Evolutionary conservation across 2,329 filamentous ascomycete species (phyloP).

Genomic region (Sarocladiaceae sp.): DNA sequence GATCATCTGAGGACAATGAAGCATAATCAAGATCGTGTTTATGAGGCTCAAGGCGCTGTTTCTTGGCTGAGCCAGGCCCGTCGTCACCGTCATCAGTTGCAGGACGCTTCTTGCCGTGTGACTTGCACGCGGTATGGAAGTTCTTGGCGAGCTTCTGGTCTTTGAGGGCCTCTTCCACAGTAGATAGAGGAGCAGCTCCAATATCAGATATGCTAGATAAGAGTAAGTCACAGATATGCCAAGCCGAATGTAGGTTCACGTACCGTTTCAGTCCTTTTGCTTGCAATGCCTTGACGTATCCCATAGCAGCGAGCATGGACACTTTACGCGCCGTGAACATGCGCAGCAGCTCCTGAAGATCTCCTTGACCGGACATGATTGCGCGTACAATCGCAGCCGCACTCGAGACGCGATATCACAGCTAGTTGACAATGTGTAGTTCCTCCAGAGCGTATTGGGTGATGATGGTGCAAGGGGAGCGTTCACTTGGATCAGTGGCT

Average conservation of each 20-base stretch:
- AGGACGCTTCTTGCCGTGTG: conserved; percentile 37
- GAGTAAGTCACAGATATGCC: conserved; percentile 9
- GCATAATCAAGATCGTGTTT: conserved; percentile 30
- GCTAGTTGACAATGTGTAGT: no score
- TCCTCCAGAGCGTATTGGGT: no score
- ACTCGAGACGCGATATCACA: not conserved
- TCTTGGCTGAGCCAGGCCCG: conserved; percentile 20
- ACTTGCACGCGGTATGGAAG: conserved; percentile 49
- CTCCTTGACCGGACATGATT: conserved; percentile 48
- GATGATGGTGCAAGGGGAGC: not conserved
- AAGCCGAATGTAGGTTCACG: conserved; percentile 15
- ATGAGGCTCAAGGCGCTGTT: conserved; percentile 25
- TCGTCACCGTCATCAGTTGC: conserved; percentile 16
- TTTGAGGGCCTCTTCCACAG: conserved; percentile 38
- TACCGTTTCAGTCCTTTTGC: conserved; percentile 50
- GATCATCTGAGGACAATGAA: conserved; percentile 45
- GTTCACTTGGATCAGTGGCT: not conserved
- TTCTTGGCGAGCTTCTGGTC: conserved; percentile 44
- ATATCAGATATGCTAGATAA: conserved; percentile 45
- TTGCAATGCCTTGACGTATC: conserved; percentile 52
- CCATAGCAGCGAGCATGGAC: conserved; percentile 53
- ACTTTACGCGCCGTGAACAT: conserved; percentile 53
- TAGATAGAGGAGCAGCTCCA: conserved; percentile 38
- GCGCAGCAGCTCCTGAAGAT: conserved; percentile 55
- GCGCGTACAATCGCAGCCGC: not conserved